Base-by-base conservation (phyloP, 2,329 filamentous ascomycete species). In the Xylaria sp. region DNA sequence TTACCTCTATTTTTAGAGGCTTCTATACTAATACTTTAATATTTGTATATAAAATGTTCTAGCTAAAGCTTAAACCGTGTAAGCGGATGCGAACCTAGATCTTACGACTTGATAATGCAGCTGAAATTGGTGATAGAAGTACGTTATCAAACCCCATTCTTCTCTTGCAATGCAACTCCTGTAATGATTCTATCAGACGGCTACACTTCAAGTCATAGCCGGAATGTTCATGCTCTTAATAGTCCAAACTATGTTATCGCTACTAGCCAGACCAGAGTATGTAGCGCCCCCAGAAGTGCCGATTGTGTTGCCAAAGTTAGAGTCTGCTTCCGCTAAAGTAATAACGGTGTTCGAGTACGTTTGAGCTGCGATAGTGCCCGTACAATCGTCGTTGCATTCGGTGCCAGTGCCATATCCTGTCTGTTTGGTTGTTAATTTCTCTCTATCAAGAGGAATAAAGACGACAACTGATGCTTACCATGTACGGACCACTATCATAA, bases 391-490 rank as follows among this genome's bases (percentile, higher is more conserved):
- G 19, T 56, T 28, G 42, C 53, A 56, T 35, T 56, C 53, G 17
- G 53, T 56, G 31, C 53, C 53, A n/a, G 38, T 56, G 40, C 53
- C 53, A 33, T 56, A 56, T 42, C 53, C 53, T 2, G 53, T 56
- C 53, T 56, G 37, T 46, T 28, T 19, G 38, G 19, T 31, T 40
- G 50, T 53, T 40, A 53, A 35, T 42, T 19, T 35, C 46, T 49
- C 42, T 45, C 19, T 23, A 17, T 17, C 46, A 50, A 35, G 15
- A 21, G 31, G 43, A 17, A 17, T 35, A 35, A 17, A 21, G 28
- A 9, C 14, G 46, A 35, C 15, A 21, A 35, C 28, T 21, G 17
- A 45, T 45, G 2, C 42, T 45, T 23, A 45, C 42, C 42, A 45
- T 45, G n/a, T 45, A 45, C 9, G 42, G 42, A 45, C 42, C 53